Evolutionary conservation across 2,329 filamentous ascomycete species (phyloP), one percentile per base, ranked within the genome.

Genomic region (Alternaria triticina): DNA sequence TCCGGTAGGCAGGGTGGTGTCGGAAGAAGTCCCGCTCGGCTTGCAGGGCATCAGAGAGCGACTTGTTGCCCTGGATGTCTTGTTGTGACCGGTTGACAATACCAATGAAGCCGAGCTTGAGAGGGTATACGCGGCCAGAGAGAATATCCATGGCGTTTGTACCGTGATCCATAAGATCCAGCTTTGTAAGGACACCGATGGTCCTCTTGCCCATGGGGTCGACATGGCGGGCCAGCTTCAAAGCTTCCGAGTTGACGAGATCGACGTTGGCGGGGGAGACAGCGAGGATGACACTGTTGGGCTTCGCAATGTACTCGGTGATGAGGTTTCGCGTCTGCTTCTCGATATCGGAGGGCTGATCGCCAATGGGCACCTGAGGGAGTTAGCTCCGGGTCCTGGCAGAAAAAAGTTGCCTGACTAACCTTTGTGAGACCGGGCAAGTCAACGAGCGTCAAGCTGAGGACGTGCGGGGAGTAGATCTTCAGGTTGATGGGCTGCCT

Each of bases 251-350:
- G 81, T 99, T 99, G 79, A 98, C 96, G 74, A 99, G 90, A 78
- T 99, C 96, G 75, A 98, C 95, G 76, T 99, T 99, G 57, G 96
- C 96, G 17, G 96, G 95, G 12, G 96, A 98, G 23, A 99, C 96
- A 30, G 96, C 96, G 56, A 99, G 88, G 69, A 99, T 90, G 76
- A 99, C 97, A 82, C 95, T 97, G 86, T 99, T 99, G 13, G 96
- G 95, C 83, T 99, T 99, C 61, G 94, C 94, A 76, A 98, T 99
- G 79, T 97, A 99, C 83, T 99, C 96, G 59, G 94, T 92, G 74
- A 99, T 98, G 74, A 99, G 88, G 71, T 93, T 97, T 69, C 95
- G 89, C 30, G 96, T 99, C 83, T 99, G 96, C 82, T 97, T 98
- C 85, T 99, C 96, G 76, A 99, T 99, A 77, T 99, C 96, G 74